Conservation (phyloP, 768 basidiomycete species). For the Termitomyces sp. region DNA sequence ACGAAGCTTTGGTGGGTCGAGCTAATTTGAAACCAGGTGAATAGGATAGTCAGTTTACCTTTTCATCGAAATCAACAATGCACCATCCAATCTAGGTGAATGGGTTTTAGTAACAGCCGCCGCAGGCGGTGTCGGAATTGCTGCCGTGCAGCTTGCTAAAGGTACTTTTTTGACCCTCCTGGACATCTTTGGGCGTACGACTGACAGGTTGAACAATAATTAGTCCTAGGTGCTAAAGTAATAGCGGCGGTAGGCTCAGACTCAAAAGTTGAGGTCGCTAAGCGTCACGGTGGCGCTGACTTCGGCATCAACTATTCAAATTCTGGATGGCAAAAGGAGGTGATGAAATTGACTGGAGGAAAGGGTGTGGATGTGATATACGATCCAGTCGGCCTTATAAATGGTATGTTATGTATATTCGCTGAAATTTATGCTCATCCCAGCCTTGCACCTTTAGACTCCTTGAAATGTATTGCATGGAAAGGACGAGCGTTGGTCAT, state of each 20-base stretch:
- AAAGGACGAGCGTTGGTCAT: slow-evolving; percentile 92
- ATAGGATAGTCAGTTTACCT: slow-evolving; percentile 8
- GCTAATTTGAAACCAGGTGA: slow-evolving; percentile 74
- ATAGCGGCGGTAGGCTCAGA: slow-evolving; percentile 88
- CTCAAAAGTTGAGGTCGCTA: slow-evolving; percentile 76
- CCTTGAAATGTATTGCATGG: slow-evolving; percentile 90
- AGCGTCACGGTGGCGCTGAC: slow-evolving; percentile 77
- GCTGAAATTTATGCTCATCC: background rate
- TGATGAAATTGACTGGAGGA: slow-evolving; percentile 75
- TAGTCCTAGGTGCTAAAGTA: slow-evolving; percentile 87
- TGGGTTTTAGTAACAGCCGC: slow-evolving; percentile 92
- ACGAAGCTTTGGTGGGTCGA: slow-evolving; percentile 84
- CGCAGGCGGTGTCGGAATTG: slow-evolving; percentile 94
- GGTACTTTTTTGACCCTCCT: slow-evolving; percentile 36
- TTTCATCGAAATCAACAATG: background rate
- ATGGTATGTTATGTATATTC: slow-evolving; percentile 34
- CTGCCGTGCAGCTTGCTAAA: slow-evolving; percentile 91
- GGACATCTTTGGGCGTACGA: background rate
- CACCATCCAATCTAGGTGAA: slow-evolving; percentile 51
- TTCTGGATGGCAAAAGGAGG: slow-evolving; percentile 85
- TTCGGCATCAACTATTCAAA: slow-evolving; percentile 74
- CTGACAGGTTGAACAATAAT: background rate
- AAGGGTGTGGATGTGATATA: slow-evolving; percentile 85
- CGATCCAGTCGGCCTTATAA: slow-evolving; percentile 81
- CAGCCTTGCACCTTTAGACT: slow-evolving; percentile 42